Base-by-base conservation (phyloP, 331 rosid species). In the Phaseolus coccineus region DNA sequence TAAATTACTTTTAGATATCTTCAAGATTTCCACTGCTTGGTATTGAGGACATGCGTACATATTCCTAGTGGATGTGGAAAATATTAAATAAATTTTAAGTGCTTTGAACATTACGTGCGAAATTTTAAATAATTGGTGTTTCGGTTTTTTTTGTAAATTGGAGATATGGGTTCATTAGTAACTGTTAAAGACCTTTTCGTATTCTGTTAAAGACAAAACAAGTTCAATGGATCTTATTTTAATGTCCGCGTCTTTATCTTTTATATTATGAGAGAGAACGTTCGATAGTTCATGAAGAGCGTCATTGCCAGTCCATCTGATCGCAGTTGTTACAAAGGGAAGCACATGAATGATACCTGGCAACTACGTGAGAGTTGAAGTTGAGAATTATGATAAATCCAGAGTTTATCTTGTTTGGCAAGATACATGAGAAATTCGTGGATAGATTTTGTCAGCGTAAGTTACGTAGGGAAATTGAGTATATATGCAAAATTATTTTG, bases 231-330 rank as follows among this genome's bases (percentile, higher is more conserved):
- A 68, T 13, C 13, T 68, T 42, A 6, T 44, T 68, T 11, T 22
- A 8, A 67, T 42, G 46, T 13, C 6, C 3, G 50, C n/a, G 62
- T 15, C 58, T 19, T 11, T 5, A 14, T 22, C 30, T 40, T 40
- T 57, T 31, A 42, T 39, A 74, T 14, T 30, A 27, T 4, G 16
- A 57, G 69, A 63, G 69, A 63, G 59, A 57, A 40, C 56, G 27
- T 12, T 3, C 46, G 39, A 39, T 39, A 39, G 44, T 6, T 39
- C 44, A 8, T 39, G 44, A 39, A 8, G 44, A 39, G 44, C 10
- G 44, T 3, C 4, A 5, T 44, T n/a, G 52, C 3, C 22, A 19
- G 22, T 19, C 22, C 22, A 19, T 19, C 22, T 19, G 22, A 19
- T 19, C 22, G 22, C 22, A 19, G 22, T 19, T 19, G 22, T 19